Evolutionary conservation across 2,329 filamentous ascomycete species (phyloP).

Genomic region (Tothia fuscella): DNA sequence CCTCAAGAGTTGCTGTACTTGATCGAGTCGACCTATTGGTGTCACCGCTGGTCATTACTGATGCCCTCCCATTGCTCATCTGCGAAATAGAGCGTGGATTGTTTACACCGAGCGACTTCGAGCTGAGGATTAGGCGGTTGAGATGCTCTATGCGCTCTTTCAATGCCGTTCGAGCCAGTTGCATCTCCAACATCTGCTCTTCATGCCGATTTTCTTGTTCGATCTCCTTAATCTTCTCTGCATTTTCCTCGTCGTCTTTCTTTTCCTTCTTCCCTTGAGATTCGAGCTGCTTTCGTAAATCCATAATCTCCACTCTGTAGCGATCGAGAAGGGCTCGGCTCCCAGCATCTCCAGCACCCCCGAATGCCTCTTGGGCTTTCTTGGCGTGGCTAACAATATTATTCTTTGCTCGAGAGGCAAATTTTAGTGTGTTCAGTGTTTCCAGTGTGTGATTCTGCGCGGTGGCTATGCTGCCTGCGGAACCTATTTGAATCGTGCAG

Average conservation of each 20-base stretch:
- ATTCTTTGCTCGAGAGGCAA: conserved; percentile 92
- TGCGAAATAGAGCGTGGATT: conserved; percentile 29
- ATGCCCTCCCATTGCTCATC: conserved; percentile 26
- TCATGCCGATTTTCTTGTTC: conserved; percentile 81
- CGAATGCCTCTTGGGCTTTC: conserved; percentile 77
- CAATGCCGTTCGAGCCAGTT: conserved; percentile 83
- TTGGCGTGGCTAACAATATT: conserved; percentile 97
- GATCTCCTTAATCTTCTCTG: conserved; percentile 52
- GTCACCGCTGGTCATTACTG: conserved; percentile 30
- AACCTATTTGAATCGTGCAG: conserved; percentile 88
- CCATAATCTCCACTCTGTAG: conserved; percentile 85
- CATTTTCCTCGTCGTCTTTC: conserved; percentile 50
- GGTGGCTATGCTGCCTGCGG: conserved; percentile 56
- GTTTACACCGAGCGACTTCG: conserved; percentile 92
- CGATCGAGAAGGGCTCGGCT: conserved; percentile 81
- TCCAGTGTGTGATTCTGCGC: conserved; percentile 69
- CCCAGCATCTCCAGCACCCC: conserved; percentile 66
- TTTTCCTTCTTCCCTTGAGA: conserved; percentile 48
- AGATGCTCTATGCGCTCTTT: conserved; percentile 97
- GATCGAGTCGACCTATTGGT: conserved; percentile 26
- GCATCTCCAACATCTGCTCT: conserved; percentile 98
- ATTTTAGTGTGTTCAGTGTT: conserved; percentile 92
- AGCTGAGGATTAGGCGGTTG: conserved; percentile 87
- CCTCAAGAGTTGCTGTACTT: conserved; percentile 28
- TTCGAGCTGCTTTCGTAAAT: conserved; percentile 70